Conservation (phyloP, 495 filamentous ascomycete genomes). For the Trichoderma orchidacearum region DNA sequence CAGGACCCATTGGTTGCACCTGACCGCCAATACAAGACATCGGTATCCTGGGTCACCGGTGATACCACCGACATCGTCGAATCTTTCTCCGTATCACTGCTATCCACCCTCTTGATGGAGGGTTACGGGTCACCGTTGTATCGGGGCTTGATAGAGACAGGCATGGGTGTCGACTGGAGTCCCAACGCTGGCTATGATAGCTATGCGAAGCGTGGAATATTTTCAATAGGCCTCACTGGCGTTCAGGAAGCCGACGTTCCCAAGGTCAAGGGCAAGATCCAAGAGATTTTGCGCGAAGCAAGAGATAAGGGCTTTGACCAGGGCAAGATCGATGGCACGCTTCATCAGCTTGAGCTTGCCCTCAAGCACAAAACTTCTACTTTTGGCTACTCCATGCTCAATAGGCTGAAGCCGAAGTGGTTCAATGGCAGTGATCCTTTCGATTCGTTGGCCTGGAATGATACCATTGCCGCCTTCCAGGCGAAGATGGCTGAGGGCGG, state of each 20-base stretch:
- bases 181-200: slow-evolving; percentile 86
- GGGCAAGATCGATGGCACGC: slow-evolving; percentile 79
- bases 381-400: slow-evolving; percentile 84
- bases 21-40: slow-evolving; percentile 84
- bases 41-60: slow-evolving; percentile 81
- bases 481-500: slow-evolving; percentile 49
- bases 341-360: slow-evolving; percentile 82
- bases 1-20: slow-evolving; percentile 77
- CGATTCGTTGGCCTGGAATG: slow-evolving; percentile 78
- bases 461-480: slow-evolving; percentile 72
- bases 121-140: slow-evolving; percentile 95
- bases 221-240: slow-evolving; percentile 81
- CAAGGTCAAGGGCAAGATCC: slow-evolving; percentile 59
- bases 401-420: slow-evolving; percentile 78
- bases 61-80: slow-evolving; percentile 70
- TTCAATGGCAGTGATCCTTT: slow-evolving; percentile 92
- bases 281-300: slow-evolving; percentile 50
- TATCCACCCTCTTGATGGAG: slow-evolving; percentile 74
- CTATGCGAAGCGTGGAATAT: slow-evolving; percentile 61
- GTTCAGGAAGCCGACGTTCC: slow-evolving; percentile 66
- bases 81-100: slow-evolving; percentile 67
- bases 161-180: slow-evolving; percentile 82
- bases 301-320: slow-evolving; percentile 67
- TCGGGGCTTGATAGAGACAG: slow-evolving; percentile 76
- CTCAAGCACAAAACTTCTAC: slow-evolving; percentile 90